These are phyloP conservation scores for Gardenia jasminoides DNA, from an alignment of 257 asterid genomes.

Conservation along the genomic window DNA sequence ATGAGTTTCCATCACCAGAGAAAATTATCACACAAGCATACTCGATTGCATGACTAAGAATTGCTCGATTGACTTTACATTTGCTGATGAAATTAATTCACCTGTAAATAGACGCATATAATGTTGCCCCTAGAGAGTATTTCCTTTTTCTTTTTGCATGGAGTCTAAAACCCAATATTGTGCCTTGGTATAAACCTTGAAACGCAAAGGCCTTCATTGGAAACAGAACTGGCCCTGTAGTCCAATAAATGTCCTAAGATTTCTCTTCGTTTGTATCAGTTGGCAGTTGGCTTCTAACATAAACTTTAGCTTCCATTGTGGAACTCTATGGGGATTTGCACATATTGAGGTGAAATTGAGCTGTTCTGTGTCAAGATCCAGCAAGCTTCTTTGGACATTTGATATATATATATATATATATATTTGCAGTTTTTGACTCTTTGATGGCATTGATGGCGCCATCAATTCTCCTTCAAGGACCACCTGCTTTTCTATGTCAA, in stretches of 20 bases:
- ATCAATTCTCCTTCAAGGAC: slow-evolving; percentile 1
- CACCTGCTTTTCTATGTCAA: slow-evolving; percentile 1
- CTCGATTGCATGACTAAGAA: too few relatives aligned
- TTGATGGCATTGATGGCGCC: slow-evolving; percentile 16
- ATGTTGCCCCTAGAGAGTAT: not conserved
- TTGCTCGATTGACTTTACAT: too few relatives aligned
- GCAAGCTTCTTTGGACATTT: slow-evolving; percentile 7
- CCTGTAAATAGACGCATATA: too few relatives aligned
- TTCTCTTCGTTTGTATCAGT: not conserved
- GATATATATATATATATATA: not conserved
- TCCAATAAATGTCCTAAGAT: not conserved
- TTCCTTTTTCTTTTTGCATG: not conserved
- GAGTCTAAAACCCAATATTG: too few relatives aligned
- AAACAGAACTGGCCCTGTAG: not conserved
- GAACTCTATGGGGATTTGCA: slow-evolving; percentile 1
- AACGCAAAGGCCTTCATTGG: not conserved
- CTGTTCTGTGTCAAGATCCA: slow-evolving; percentile 1
- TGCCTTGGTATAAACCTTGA: not conserved
- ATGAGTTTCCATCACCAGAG: too few relatives aligned
- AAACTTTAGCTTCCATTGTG: not conserved
- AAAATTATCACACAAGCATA: too few relatives aligned
- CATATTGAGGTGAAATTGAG: not conserved
- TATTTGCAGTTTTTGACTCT: not conserved
- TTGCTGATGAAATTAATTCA: too few relatives aligned
- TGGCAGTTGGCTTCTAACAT: not conserved